Percentiles rank a stretch among this genome's conserved stretches.
These are phyloP conservation scores for Claviceps quebecensis DNA, from an alignment of 2,329 filamentous ascomycete genomes.

Conservation along the genomic window DNA sequence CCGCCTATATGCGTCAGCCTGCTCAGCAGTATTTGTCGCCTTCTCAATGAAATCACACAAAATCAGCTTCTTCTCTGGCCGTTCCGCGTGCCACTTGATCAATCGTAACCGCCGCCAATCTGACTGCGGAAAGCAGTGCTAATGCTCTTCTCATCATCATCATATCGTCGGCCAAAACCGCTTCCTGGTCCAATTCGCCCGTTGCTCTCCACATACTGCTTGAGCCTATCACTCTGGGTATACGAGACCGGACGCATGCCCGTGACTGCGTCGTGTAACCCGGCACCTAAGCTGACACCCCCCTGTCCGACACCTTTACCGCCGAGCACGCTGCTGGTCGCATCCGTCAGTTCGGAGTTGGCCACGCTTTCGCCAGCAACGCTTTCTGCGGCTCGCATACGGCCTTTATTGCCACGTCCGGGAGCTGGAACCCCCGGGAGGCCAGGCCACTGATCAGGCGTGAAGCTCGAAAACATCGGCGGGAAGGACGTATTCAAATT, in stretches of 20 bases:
- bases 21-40: background rate
- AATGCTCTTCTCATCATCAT: conserved; percentile 92
- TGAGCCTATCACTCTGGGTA: conserved; percentile 62
- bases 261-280: conserved; percentile 62
- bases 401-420: conserved; percentile 53
- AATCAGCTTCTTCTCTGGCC: conserved; percentile 1
- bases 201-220: conserved; percentile 83
- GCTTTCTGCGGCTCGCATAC: conserved; percentile 57
- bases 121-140: conserved; percentile 96
- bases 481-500: conserved; percentile 66
- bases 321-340: conserved; percentile 62
- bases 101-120: conserved; percentile 52
- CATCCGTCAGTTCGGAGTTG: conserved; percentile 78
- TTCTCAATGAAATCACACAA: background rate
- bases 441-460: conserved; percentile 74
- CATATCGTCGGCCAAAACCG: conserved; percentile 56
- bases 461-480: conserved; percentile 89
- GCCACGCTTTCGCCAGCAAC: conserved; percentile 86
- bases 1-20: background rate
- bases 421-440: conserved; percentile 49
- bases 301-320: conserved; percentile 67
- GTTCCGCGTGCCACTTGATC: conserved; percentile 26
- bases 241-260: conserved; percentile 45
- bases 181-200: conserved; percentile 54
- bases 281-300: conserved; percentile 71